Evolutionary conservation across 2,329 filamentous ascomycete genomes (phyloP).

Genomic region (Pseudofabraea citricarpa): DNA sequence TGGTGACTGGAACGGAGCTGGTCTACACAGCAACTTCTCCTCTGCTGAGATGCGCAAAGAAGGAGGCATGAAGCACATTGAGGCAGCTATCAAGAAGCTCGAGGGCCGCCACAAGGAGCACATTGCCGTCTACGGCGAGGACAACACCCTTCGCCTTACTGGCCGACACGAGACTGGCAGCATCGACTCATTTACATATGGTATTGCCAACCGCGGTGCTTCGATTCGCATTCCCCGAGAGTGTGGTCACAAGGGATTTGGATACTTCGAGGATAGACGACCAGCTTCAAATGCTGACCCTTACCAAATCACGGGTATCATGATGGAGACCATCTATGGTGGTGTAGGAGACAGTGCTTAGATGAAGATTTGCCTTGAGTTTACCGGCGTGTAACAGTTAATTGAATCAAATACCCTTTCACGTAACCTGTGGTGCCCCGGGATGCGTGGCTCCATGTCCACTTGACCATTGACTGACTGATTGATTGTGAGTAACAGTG

Average conservation of each 20-base stretch:
- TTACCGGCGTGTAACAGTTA: too few relatives aligned
- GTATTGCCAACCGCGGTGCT: conserved; percentile 91
- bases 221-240: conserved; percentile 90
- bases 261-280: conserved; percentile 86
- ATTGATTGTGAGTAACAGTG: too few relatives aligned
- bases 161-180: conserved; percentile 90
- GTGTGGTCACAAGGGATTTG: conserved; percentile 80
- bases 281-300: conserved; percentile 84
- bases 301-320: conserved; percentile 57
- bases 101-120: conserved; percentile 74
- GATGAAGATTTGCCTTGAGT: too few relatives aligned
- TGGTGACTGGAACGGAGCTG: conserved; percentile 95
- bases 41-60: conserved; percentile 83
- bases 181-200: conserved; percentile 91
- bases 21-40: conserved; percentile 91
- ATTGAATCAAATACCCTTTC: too few relatives aligned
- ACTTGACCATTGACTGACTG: too few relatives aligned
- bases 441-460: too few relatives aligned
- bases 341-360: too few relatives aligned
- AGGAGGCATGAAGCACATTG: conserved; percentile 93
- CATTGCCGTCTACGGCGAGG: conserved; percentile 92
- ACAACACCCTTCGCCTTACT: conserved; percentile 91
- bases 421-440: too few relatives aligned
- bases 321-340: conserved; percentile 35
- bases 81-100: conserved; percentile 79